Conservation (phyloP, 345 rosid species). For the Dipteronia sinensis region DNA sequence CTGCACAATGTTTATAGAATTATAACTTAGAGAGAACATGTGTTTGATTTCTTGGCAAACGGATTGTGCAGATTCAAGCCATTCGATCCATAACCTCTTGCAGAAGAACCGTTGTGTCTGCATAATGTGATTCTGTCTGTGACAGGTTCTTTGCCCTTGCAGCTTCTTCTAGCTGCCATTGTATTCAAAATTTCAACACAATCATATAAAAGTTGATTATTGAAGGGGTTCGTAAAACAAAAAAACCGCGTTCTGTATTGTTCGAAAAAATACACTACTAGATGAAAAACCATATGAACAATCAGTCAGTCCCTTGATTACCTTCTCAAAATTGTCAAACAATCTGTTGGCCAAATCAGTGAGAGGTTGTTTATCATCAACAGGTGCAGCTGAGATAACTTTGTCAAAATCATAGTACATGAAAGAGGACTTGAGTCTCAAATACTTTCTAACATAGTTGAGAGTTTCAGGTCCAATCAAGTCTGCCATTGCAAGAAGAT, state of each 20-base stretch:
- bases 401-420: conserved; percentile 84
- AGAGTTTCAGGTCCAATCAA: conserved; percentile 74
- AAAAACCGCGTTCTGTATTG: not conserved
- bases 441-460: conserved; percentile 74
- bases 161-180: conserved; percentile 72
- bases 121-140: conserved; percentile 53
- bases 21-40: not conserved
- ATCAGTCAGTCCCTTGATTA: conserved; percentile 9
- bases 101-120: conserved; percentile 57
- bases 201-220: not conserved
- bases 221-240: too few relatives aligned
- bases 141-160: conserved; percentile 52
- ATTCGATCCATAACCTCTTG: conserved; percentile 71
- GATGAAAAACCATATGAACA: not conserved
- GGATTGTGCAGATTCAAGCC: conserved; percentile 36
- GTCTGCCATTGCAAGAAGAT: conserved; percentile 83
- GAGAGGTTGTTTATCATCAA: conserved; percentile 64
- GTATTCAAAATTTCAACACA: not conserved
- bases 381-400: conserved; percentile 68
- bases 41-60: not conserved
- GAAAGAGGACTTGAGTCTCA: conserved; percentile 73
- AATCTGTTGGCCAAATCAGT: conserved; percentile 75
- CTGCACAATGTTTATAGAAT: not conserved
- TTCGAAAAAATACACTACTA: too few relatives aligned
- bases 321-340: conserved; percentile 82